Evolutionary conservation across 2,329 filamentous ascomycete species (phyloP).

Genomic region (Sclerotinia borealis): DNA sequence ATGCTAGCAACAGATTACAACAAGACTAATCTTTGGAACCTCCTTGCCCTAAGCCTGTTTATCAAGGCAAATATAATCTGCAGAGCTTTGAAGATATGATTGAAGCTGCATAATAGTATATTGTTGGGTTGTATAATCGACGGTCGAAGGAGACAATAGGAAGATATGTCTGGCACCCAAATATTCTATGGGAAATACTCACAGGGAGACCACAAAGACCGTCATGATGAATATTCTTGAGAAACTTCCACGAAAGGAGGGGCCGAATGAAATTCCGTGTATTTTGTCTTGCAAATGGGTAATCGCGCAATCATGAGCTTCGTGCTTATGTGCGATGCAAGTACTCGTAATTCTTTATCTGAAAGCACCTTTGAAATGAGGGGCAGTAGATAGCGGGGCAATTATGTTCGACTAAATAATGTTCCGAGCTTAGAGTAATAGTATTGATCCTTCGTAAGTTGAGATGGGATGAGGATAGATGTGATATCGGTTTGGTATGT

Average conservation of each 20-base stretch:
- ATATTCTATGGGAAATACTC: constrained; percentile 28
- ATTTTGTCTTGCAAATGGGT: neutral
- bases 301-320: constrained; percentile 12
- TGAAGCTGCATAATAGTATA: neutral
- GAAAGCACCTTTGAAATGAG: neutral
- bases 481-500: too few relatives aligned
- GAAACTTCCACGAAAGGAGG: constrained; percentile 5
- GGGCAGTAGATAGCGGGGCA: neutral
- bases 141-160: neutral
- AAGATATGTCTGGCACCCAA: neutral
- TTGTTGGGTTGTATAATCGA: neutral
- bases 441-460: too few relatives aligned
- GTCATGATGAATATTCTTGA: constrained; percentile 41
- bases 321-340: neutral
- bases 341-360: neutral
- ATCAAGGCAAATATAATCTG: neutral
- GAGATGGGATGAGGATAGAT: neutral
- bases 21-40: neutral
- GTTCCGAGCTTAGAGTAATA: too few relatives aligned
- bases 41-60: neutral
- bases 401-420: too few relatives aligned
- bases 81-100: neutral
- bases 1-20: neutral
- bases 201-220: constrained; percentile 55
- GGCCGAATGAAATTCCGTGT: neutral